phyloP scores from a whole-genome alignment of 2,329 filamentous ascomycete species.

The Xylariaceae sp. region DNA sequence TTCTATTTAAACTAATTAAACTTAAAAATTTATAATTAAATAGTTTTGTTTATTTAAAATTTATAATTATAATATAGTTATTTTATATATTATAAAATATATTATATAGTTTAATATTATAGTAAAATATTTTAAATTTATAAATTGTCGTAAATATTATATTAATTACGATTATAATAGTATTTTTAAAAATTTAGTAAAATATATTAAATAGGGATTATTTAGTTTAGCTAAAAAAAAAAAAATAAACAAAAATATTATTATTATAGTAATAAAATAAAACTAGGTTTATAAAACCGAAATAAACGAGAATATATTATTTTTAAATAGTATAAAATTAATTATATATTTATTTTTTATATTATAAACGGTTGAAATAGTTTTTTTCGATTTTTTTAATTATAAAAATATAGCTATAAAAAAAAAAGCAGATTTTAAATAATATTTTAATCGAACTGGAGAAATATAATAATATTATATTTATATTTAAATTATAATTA shows the following conservation, averaged over 20 bases:
- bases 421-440: conserved; percentile 35
- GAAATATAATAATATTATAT: no score
- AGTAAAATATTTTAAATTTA: conserved; percentile 23
- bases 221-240: conserved; percentile 35
- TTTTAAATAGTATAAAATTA: conserved; percentile 30
- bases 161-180: conserved; percentile 11
- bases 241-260: conserved; percentile 28
- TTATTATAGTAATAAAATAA: conserved; percentile 31
- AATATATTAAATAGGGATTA: conserved; percentile 19
- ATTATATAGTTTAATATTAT: conserved; percentile 30
- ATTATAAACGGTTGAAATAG: conserved; percentile 19
- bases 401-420: conserved; percentile 36
- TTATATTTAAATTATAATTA: no score
- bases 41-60: conserved; percentile 30
- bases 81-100: conserved; percentile 27
- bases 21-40: conserved; percentile 18
- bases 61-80: conserved; percentile 29
- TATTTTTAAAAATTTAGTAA: conserved; percentile 7
- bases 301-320: conserved; percentile 33
- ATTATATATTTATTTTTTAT: conserved; percentile 33
- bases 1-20: conserved; percentile 21
- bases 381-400: conserved; percentile 35
- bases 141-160: conserved; percentile 12
- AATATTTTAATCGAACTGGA: no score
- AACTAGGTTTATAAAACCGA: conserved; percentile 29